Base-by-base conservation (phyloP, 2,329 filamentous ascomycete species). In the Fusarium hainanense region DNA sequence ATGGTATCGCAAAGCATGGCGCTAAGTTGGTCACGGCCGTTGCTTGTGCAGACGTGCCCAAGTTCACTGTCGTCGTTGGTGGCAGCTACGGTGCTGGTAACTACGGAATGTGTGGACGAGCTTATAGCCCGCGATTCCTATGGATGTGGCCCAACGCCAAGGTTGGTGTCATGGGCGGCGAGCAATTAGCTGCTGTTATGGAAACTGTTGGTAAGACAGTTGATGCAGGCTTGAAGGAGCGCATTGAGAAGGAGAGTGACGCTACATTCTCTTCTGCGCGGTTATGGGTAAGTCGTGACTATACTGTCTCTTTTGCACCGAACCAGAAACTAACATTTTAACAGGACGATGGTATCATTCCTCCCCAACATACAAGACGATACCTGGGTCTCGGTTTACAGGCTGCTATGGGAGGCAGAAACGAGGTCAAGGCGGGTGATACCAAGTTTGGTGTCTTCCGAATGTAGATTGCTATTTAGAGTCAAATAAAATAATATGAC, bases 71-170 rank as follows among this genome's bases (percentile, higher is more conserved):
- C 18, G 93, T 99, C 2, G 91, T 98, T n/a, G 96, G 96, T 25
- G 92, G 92, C 30, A 94, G 91, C 78, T 96, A 96, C 70, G 95
- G 95, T 62, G 95, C 95, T 10, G 96, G 96, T 6, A 99, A 98
- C 80, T 99, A 99, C 78, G 96, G 95, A 75, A 99, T 99, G 96
- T 98, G 93, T 77, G 96, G 96, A 23, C 88, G 96, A 52, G 95
- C 96, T 3, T 99, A 98, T 80, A 89, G 88, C n/a, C 95, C 95
- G 0, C 86, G 94, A 14, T 93, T 98, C 79, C 81, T 98, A 65
- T 98, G 93, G 90, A 97, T 95, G 86, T 99, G 96, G 96, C 96
- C 96, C 42, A 97, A 97, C 74, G 94, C 96, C n/a, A 92, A 92
- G 77, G 93, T 97, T 54, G 93, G 93, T 32, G 94, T 99, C 74